phyloP scores from a whole-genome alignment of 768 basidiomycete species.

The Bullera alba region DNA sequence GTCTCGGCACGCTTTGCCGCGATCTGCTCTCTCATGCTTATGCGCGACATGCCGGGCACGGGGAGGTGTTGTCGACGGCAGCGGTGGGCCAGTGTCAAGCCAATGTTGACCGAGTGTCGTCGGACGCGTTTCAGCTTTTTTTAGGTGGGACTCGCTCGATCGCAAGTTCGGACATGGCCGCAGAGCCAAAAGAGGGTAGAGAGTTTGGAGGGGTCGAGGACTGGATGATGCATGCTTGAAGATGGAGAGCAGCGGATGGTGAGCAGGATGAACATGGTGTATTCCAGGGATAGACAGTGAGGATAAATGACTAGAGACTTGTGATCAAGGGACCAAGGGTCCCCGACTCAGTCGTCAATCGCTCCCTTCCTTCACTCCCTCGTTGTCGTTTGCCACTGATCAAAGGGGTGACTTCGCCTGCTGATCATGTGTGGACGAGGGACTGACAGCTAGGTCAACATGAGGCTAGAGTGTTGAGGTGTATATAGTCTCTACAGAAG shows the following conservation, averaged over 20 bases:
- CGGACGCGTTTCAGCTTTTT: neutral
- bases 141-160: neutral
- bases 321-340: no score
- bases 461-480: no score
- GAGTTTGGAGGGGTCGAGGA: neutral
- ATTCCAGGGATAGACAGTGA: neutral
- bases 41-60: neutral
- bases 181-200: neutral
- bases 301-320: neutral
- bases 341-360: no score
- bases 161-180: neutral
- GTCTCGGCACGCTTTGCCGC: conserved; percentile 34
- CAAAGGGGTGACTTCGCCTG: no score
- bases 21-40: conserved; percentile 33
- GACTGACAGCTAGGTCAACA: no score
- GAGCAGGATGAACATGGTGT: neutral
- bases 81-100: neutral
- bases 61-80: neutral
- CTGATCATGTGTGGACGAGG: no score
- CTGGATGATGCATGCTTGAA: neutral
- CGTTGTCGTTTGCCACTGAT: no score
- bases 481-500: no score
- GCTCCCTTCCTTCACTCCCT: no score
- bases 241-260: no score
- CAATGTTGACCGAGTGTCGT: neutral